phyloP scores from a whole-genome alignment of 306 rosid species.

The Cucurbita maxima region DNA sequence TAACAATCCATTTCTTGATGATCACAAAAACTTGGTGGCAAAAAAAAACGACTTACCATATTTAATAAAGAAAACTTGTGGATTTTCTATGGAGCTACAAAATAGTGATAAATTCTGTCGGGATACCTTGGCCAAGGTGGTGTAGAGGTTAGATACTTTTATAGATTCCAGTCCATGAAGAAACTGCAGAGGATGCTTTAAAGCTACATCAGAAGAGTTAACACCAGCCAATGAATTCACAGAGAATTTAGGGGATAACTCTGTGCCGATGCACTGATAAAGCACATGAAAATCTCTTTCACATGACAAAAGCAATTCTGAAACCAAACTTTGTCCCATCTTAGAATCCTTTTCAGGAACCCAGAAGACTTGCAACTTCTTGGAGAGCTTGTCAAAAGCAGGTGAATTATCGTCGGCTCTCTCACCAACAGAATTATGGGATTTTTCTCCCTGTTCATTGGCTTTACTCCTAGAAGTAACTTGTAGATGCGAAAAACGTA shows the following conservation, averaged over 20 bases:
- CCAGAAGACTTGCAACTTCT: slow-evolving; percentile 60
- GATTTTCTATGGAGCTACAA: background rate
- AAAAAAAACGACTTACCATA: background rate
- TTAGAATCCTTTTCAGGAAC: slow-evolving; percentile 29
- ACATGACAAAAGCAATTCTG: slow-evolving; percentile 49
- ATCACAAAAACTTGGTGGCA: background rate
- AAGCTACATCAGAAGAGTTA: slow-evolving; percentile 26
- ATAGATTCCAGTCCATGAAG: slow-evolving; percentile 36
- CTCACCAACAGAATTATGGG: slow-evolving; percentile 21
- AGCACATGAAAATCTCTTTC: slow-evolving; percentile 58
- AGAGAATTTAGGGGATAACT: slow-evolving; percentile 25
- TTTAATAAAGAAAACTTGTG: background rate
- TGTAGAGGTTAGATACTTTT: slow-evolving; percentile 54
- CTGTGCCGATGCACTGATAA: slow-evolving; percentile 44
- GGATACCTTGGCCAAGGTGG: slow-evolving; percentile 53
- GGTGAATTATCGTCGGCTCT: slow-evolving; percentile 14
- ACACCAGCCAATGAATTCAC: slow-evolving; percentile 23
- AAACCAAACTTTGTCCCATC: slow-evolving; percentile 36
- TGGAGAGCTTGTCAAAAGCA: slow-evolving; percentile 40
- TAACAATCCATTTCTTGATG: background rate
- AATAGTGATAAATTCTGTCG: background rate
- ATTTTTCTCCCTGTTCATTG: slow-evolving; percentile 30
- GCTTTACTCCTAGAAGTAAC: slow-evolving; percentile 21
- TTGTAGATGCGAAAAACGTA: background rate
- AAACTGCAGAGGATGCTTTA: slow-evolving; percentile 15